phyloP scores from a whole-genome alignment of 257 asterid genomes.

The Petrea volubilis region DNA sequence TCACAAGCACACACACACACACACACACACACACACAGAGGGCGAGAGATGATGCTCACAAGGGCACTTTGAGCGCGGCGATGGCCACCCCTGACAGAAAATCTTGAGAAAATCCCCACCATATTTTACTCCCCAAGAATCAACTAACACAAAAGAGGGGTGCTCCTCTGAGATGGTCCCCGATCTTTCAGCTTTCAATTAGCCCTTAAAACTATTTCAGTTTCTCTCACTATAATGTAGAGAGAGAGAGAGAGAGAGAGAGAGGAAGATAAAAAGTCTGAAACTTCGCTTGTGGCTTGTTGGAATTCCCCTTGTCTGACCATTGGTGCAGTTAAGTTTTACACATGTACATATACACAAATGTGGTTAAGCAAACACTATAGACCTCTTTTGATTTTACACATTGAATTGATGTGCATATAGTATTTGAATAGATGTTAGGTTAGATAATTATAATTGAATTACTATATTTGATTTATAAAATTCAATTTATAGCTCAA shows the following conservation, averaged over 20 bases:
- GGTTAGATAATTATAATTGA: too few species aligned
- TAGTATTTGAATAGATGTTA: too few species aligned
- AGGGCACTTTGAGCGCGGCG: conserved; percentile 87
- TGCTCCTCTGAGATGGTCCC: neutral
- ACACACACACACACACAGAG: neutral
- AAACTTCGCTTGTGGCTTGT: conserved; percentile 27
- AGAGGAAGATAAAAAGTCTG: conserved; percentile 23
- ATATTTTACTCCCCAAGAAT: conserved; percentile 27
- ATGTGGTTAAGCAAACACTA: neutral
- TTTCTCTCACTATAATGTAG: conserved; percentile 19
- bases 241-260: conserved; percentile 4
- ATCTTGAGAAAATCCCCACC: conserved; percentile 92
- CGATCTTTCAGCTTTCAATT: conserved; percentile 8
- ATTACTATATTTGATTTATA: too few species aligned
- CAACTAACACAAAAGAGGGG: conserved; percentile 18
- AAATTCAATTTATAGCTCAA: too few species aligned
- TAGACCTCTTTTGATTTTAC: too few species aligned
- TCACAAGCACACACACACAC: neutral
- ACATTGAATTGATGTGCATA: too few species aligned
- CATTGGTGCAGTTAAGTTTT: neutral
- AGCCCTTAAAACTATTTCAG: neutral
- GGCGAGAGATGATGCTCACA: conserved; percentile 40
- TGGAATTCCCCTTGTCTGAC: conserved; percentile 23
- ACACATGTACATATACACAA: neutral
- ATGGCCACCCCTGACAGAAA: conserved; percentile 61